Base-by-base conservation (phyloP, 164 flowering plant genomes). In the Houttuynia cordata region DNA sequence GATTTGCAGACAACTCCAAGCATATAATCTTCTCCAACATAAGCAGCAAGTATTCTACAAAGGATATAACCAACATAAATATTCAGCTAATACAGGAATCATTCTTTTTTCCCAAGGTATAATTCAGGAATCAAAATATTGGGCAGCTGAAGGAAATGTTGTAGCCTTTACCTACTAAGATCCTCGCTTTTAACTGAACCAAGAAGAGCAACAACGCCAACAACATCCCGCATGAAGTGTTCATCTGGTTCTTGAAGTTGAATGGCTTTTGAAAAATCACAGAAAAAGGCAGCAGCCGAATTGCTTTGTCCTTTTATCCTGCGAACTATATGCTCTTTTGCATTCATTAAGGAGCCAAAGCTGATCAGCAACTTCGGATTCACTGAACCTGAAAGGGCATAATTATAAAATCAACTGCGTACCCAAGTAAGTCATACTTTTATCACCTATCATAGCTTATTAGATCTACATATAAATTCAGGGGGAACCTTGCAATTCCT, bases 161-260 rank as follows among this genome's bases (percentile, higher is more conserved):
- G 24, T 40, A 42, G 30, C 21, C 1, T 19, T 74, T 63, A 68
- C 73, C 73, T 64, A 56, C 71, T 62, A 55, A 67, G 49, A 25
- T 51, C 39, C 34, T 34, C 21, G 40, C 20, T 59, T 22, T 45
- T 53, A 62, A 76, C 85, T 19, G 80, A 68, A 58, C 84, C 96
- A 60, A 88, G 79, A 59, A 83, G 80, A 4, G 84, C 84, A 60
- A 88, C 96, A n/a, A 80, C n/a, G 19, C 92, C 92, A 41, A 86
- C 45, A 24, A 81, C 61, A 63, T 77, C 82, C 39, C 64, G 61
- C 70, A 68, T 56, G 25, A 70, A 67, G 40, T 51, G 34, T 22
- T 56, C 20, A n/a, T 63, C 23, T 13, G 68, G 56, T 25, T 61
- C 69, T 62, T 55, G 47, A 30, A 41, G 24, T 19, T 63, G 39